Evolutionary conservation across 2,329 filamentous ascomycete genomes (phyloP).

Genomic region (Massarina eburnea): DNA sequence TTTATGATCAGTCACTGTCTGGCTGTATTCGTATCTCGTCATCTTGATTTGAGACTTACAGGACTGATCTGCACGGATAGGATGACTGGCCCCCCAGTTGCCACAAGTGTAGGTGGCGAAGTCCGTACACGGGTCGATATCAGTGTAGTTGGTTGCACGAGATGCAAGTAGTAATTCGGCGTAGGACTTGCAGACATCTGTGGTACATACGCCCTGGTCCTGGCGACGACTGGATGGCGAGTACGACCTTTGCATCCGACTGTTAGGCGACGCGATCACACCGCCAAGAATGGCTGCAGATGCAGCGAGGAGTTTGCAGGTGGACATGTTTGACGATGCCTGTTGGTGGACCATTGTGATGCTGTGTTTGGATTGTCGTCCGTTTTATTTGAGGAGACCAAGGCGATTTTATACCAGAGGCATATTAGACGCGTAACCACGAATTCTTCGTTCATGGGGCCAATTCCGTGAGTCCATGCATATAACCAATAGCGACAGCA

Average conservation of each 20-base stretch:
- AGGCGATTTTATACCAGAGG: too few relatives aligned
- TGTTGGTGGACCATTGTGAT: not conserved
- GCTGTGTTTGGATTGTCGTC: not conserved
- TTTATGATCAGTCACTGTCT: not conserved
- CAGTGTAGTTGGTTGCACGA: constrained; percentile 49
- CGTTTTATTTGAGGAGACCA: too few relatives aligned
- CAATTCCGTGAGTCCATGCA: too few relatives aligned
- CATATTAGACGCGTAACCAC: too few relatives aligned
- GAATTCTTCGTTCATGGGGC: too few relatives aligned
- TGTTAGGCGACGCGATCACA: not conserved
- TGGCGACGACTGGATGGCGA: not conserved
- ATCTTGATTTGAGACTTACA: constrained; percentile 59
- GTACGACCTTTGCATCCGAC: not conserved
- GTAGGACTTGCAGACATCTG: constrained; percentile 7
- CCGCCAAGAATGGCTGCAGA: not conserved
- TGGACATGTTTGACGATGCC: too few relatives aligned
- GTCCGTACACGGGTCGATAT: constrained; percentile 65
- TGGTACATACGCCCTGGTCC: constrained; percentile 4
- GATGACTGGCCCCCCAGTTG: constrained; percentile 64
- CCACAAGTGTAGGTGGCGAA: constrained; percentile 68
- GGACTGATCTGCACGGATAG: constrained; percentile 63
- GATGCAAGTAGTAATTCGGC: constrained; percentile 7
- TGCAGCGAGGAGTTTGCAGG: too few relatives aligned
- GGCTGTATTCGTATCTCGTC: not conserved
- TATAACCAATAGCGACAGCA: too few relatives aligned